Evolutionary conservation across 2,329 filamentous ascomycete species (phyloP), one percentile per base, ranked within the genome.

Genomic region (Chrysosporium queenslandicum): DNA sequence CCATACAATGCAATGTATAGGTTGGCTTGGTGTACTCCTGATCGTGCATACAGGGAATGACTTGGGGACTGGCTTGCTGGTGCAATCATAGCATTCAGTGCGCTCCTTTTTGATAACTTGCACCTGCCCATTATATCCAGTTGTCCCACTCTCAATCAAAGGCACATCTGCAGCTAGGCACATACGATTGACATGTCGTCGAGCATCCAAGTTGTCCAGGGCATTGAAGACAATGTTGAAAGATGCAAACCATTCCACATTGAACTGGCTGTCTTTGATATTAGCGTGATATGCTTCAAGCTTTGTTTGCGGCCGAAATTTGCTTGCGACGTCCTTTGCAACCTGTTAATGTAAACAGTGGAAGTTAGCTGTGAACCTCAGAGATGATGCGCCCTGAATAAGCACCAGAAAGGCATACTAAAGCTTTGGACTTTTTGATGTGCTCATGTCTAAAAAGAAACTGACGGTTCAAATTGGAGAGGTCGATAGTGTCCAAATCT

Each of bases 1-100:
- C 92, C 92, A 98, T 1, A 98, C 91, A 56, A 98, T 98, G 72
- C 92, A 97, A 70, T 98, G 92, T 40, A 98, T 97, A 0, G 91
- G 87, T 63, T 97, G 91, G 58, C 86, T 94, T 0, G 92, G 92
- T 0, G 90, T 98, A 67, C 88, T 96, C 66, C 92, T 82, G 61
- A 98, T 97, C 1, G 92, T 98, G 72, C 92, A 98, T 39, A 97
- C 90, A 1, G 92, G 90, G 64, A 94, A 97, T 1, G 85, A 86
- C 67, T 95, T 97, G 4, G 91, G 91, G 1, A 85, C 82, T 55
- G 91, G 86, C 68, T 98, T 98, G 1, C 82, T 79, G 12, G 82
- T 86, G 72, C 92, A 98, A 65, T 98, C 92, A 68, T 98, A 98
- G 72, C 92, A 98, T 62, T 94, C 91, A 1, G 91, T 95, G 55